A percentile compares a stretch with the other conserved stretches of the same genome.
phyloP scores from a whole-genome alignment of 257 asterid species.

The Hygrophila difformis region DNA sequence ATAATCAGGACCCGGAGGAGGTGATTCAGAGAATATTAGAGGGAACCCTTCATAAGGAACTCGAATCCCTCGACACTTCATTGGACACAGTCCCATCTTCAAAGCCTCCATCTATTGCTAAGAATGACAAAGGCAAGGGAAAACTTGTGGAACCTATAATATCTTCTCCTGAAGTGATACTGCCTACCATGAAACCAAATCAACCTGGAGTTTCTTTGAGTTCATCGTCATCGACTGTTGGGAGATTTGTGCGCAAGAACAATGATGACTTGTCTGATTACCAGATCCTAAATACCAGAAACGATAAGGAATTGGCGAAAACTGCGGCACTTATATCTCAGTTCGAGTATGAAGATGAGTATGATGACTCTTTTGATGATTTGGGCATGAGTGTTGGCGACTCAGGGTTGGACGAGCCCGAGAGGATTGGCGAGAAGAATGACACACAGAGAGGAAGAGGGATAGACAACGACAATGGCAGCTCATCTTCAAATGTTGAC shows the following conservation, averaged over 20 bases:
- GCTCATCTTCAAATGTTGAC: conserved; percentile 29
- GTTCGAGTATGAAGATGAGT: conserved; percentile 93
- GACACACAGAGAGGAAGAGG: conserved; percentile 24
- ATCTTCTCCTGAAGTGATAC: conserved; percentile 17
- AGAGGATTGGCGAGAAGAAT: conserved; percentile 23
- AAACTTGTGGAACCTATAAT: conserved; percentile 39
- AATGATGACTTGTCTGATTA: conserved; percentile 29
- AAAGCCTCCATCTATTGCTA: conserved; percentile 25
- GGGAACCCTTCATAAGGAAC: conserved; percentile 80
- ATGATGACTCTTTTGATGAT: conserved; percentile 95
- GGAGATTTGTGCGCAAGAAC: conserved; percentile 76
- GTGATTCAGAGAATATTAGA: conserved; percentile 94
- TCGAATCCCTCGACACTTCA: conserved; percentile 52
- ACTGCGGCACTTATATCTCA: conserved; percentile 68
- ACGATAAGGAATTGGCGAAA: conserved; percentile 41
- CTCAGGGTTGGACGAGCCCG: conserved; percentile 61
- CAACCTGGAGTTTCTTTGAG: conserved; percentile 34
- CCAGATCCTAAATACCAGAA: conserved; percentile 37
- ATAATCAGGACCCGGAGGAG: conserved; percentile 79
- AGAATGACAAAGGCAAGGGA: conserved; percentile 70
- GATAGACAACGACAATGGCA: conserved; percentile 26
- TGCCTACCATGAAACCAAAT: conserved; percentile 17
- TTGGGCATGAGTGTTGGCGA: conserved; percentile 77
- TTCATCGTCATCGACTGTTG: conserved; percentile 47
- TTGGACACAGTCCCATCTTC: conserved; percentile 48